Base-by-base conservation (phyloP, 768 basidiomycete genomes). In the Calocybe gangraenosa region DNA sequence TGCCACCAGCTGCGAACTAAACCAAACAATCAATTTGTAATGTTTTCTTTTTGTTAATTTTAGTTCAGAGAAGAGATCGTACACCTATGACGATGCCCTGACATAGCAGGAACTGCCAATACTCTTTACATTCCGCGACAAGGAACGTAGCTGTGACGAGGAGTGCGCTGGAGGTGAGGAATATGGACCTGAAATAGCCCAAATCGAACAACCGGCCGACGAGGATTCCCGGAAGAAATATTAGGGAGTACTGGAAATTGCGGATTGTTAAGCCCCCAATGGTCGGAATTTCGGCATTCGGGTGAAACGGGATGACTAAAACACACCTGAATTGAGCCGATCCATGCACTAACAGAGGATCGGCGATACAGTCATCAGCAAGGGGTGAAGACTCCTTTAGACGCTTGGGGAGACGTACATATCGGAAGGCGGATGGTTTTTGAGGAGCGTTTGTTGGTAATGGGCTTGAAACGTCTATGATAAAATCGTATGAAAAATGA, bases 101-200 rank as follows among this genome's bases (percentile, higher is more conserved):
- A 48, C 78, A 87, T 0, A 90, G 70, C 18, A 90, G 54, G 53
- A 89, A 84, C 5, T 90, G 84, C 88, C 87, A 90, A 55, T 81
- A 90, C 46, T 72, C 48, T 9, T 65, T 82, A 56, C 88, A 90
- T 65, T 89, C 69, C 0, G 84, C 84, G 5, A 75, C 66, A n/a
- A 90, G 66, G 54, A 89, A 78, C 0, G 81, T 82, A 22, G 76
- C 70, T 0, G 63, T 48, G 2, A 90, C 63, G 6, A 87, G 59
- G 14, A 79, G 35, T 13, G 63, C 65, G 42, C 79, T 81, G 0
- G 76, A 73, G 1, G 64, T 31, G 7, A 75, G 52, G 22, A 76
- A 68, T 5, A 82, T 73, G 2, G 71, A 56, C 25, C 68, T 77
- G 59, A 82, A 78, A 52, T 80, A 76, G 42, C 87, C 87, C 34